phyloP scores from a whole-genome alignment of 2,329 filamentous ascomycete species.

The Aspergillus latus region DNA sequence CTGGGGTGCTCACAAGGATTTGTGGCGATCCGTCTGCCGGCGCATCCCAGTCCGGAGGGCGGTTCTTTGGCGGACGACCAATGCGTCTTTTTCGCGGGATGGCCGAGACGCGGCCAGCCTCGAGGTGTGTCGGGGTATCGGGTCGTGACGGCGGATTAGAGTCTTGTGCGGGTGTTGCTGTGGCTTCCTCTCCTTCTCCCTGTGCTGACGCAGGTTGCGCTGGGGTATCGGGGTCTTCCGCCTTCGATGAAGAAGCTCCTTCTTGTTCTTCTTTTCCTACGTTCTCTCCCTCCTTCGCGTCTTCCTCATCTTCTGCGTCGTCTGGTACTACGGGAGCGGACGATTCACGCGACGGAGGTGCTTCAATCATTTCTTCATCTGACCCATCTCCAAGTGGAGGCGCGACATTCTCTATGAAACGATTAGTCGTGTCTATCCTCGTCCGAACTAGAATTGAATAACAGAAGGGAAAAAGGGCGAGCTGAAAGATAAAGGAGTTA shows the following conservation, averaged over 20 bases:
- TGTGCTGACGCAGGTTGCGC: constrained; percentile 37
- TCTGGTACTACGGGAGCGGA: constrained; percentile 31
- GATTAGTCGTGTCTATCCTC: constrained; percentile 20
- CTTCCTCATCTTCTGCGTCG: constrained; percentile 39
- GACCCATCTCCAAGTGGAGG: constrained; percentile 44
- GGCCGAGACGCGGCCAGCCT: constrained; percentile 50
- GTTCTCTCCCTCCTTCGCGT: constrained; percentile 25
- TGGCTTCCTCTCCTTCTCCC: constrained; percentile 48
- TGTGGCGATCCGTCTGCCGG: constrained; percentile 51
- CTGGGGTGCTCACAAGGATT: constrained; percentile 52
- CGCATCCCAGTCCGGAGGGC: constrained; percentile 73
- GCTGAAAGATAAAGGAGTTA: background rate
- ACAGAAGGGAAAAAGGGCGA: constrained; percentile 1
- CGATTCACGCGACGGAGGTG: constrained; percentile 32
- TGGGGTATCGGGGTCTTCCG: constrained; percentile 29
- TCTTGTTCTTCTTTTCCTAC: constrained; percentile 38
- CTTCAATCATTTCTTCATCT: constrained; percentile 48
- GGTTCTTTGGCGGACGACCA: constrained; percentile 84
- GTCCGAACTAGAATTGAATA: background rate
- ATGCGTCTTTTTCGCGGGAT: constrained; percentile 70
- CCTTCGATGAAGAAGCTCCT: constrained; percentile 30
- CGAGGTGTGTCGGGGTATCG: constrained; percentile 54
- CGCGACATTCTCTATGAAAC: constrained; percentile 42
- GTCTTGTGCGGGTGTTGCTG: constrained; percentile 41
- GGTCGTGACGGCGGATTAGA: constrained; percentile 47